These are phyloP conservation scores for Lentinula raphanica DNA, from an alignment of 768 basidiomycete genomes.

Conservation along the genomic window DNA sequence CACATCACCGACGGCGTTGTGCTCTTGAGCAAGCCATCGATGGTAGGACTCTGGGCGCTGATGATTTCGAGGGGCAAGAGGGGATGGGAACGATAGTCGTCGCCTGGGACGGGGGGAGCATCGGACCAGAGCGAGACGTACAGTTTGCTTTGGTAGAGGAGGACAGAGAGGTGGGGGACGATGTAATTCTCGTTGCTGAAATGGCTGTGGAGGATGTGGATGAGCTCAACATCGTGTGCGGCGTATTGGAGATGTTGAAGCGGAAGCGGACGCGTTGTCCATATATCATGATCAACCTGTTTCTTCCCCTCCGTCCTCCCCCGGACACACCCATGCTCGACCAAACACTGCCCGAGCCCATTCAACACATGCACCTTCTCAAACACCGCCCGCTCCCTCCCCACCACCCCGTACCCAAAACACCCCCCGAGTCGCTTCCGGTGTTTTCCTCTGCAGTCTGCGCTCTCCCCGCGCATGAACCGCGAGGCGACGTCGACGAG, in stretches of 20 bases:
- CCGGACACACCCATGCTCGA: not conserved
- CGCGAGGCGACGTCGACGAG: constrained; percentile 33
- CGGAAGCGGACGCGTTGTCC: constrained; percentile 33
- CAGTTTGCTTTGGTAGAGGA: not conserved
- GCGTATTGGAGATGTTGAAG: constrained; percentile 34
- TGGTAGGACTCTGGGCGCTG: no score
- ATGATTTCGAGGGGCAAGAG: constrained; percentile 1
- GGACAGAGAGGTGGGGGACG: not conserved
- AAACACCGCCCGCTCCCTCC: constrained; percentile 9
- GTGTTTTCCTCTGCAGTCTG: constrained; percentile 17
- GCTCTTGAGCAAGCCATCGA: no score
- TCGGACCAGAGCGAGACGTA: constrained; percentile 1
- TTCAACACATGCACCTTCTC: constrained; percentile 28
- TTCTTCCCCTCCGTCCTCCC: not conserved
- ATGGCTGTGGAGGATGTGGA: constrained; percentile 28
- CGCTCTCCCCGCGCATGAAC: constrained; percentile 17
- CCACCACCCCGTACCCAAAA: not conserved
- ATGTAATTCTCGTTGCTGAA: constrained; percentile 17
- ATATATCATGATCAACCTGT: constrained; percentile 16
- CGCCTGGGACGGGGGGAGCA: not conserved
- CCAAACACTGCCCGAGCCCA: constrained; percentile 32
- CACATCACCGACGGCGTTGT: no score
- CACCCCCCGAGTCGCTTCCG: constrained; percentile 2
- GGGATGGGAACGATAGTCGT: constrained; percentile 1
- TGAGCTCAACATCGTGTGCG: constrained; percentile 36